These are phyloP conservation scores for Moesziomyces globuligerus DNA, from an alignment of 1,284 basidiomycete genomes.

Conservation along the genomic window DNA sequence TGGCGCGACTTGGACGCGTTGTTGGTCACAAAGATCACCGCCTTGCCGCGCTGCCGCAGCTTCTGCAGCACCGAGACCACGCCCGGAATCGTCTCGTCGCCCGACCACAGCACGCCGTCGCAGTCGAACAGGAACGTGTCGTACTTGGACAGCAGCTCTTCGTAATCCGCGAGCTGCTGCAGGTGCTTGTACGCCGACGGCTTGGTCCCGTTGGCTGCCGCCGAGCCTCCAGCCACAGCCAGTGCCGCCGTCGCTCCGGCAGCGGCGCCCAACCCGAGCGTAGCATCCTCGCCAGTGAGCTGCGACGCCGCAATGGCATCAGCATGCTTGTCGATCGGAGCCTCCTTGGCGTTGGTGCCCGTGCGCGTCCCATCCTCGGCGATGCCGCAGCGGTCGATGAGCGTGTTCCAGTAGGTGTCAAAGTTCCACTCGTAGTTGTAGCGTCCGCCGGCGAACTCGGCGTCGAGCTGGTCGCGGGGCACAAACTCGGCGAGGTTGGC, in stretches of 20 bases:
- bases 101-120: conserved; percentile 87
- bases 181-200: conserved; percentile 45
- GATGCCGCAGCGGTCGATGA: conserved; percentile 43
- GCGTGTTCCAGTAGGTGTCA: conserved; percentile 73
- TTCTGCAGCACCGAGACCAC: conserved; percentile 68
- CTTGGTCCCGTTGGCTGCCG: neutral
- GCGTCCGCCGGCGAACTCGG: conserved; percentile 79
- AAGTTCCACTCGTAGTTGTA: conserved; percentile 82
- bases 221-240: conserved; percentile 15
- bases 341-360: neutral
- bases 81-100: conserved; percentile 71
- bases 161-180: conserved; percentile 36
- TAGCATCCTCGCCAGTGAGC: conserved; percentile 16
- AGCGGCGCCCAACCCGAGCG: conserved; percentile 27
- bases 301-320: conserved; percentile 32
- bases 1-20: conserved; percentile 93
- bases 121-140: conserved; percentile 75
- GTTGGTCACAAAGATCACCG: conserved; percentile 93
- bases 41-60: conserved; percentile 75
- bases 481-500: conserved; percentile 76
- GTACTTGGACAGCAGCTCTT: conserved; percentile 52
- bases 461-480: conserved; percentile 79
- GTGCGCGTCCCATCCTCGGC: conserved; percentile 48
- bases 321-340: conserved; percentile 28
- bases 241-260: conserved; percentile 19